Evolutionary conservation across 1,139 yeast genomes (phyloP), one percentile per base, ranked within the genome.

Genomic region (Zygosaccharomyces sapae): DNA sequence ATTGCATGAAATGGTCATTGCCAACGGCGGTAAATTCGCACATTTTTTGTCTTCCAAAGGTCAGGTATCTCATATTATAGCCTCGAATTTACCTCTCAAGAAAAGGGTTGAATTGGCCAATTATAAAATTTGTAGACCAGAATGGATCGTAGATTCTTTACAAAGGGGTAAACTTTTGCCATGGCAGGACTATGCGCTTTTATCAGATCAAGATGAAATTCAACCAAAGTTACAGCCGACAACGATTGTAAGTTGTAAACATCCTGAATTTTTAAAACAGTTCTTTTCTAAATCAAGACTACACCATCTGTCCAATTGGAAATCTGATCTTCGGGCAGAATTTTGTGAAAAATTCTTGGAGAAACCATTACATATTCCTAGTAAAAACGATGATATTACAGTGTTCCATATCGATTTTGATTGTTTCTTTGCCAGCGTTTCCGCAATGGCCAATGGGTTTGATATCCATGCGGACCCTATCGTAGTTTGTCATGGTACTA

Each of bases 331-430:
- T 19, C 72, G 88, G 44, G 72, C 80, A 1, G 75, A 76, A 37
- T 86, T 85, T 16, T 31, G 68, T 4, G 45, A 54, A 4, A 51
- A 57, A 4, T 45, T 52, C 3, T 46, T 44, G 27, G 45, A 39
- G 3, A 38, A 33, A 20, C 43, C 27, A 19, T 35, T 35, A 12
- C 38, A 8, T 10, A 44, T 33, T 19, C 52, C 48, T 1, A 45
- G 36, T 5, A 35, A 43, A 24, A 25, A 10, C 4, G 49, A 47
- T 10, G 27, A 33, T 3, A 62, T 67, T 37, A 66, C 75, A 0
- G 77, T 89, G 18, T 65, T 89, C 51, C 97, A 92, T 65, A 75
- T 90, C 33, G 98, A 92, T 64, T 92, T 88, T 65, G 98, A 92
- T 64, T 88, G 96, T 55, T 92, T 92, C 59, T 92, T 92, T 67